phyloP scores from a whole-genome alignment of 1,284 basidiomycete genomes.

The Pseudozyma tsukubaensis region DNA sequence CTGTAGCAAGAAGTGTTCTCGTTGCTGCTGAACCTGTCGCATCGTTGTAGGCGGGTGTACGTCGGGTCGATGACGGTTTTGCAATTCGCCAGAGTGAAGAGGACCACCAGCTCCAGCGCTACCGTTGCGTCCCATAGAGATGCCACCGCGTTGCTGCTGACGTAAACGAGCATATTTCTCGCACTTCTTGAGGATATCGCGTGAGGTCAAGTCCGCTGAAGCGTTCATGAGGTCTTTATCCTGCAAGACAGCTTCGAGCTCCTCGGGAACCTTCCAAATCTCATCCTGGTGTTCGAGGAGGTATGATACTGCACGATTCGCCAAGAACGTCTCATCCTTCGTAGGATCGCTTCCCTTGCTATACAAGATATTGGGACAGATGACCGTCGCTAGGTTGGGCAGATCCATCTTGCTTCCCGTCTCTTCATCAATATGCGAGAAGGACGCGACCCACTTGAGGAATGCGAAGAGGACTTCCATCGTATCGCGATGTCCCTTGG shows the following conservation, averaged over 20 bases:
- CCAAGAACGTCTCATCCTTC: conserved; percentile 91
- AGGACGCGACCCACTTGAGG: conserved; percentile 98
- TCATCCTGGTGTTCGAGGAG: conserved; percentile 94
- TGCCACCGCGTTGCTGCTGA: conserved; percentile 30
- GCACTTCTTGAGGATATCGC: conserved; percentile 65
- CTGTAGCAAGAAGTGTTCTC: conserved; percentile 22
- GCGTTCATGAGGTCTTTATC: conserved; percentile 64
- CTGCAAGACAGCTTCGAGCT: conserved; percentile 61
- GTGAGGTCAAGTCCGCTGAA: conserved; percentile 58
- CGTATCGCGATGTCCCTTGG: conserved; percentile 93
- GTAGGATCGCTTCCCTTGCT: conserved; percentile 86
- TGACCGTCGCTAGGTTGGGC: conserved; percentile 95
- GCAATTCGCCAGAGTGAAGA: conserved; percentile 38
- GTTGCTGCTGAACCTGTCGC: conserved; percentile 47
- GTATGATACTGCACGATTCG: conserved; percentile 74
- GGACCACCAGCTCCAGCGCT: conserved; percentile 24
- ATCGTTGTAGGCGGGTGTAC: conserved; percentile 57
- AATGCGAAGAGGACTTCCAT: conserved; percentile 98
- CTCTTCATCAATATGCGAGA: conserved; percentile 97
- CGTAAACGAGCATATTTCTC: conserved; percentile 58
- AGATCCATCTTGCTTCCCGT: conserved; percentile 99
- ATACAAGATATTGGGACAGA: conserved; percentile 92
- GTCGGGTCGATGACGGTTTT: conserved; percentile 52
- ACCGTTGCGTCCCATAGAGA: conserved; percentile 33
- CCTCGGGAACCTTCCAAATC: conserved; percentile 72